phyloP scores from a whole-genome alignment of 768 basidiomycete species.

The Favolaschia claudopus region DNA sequence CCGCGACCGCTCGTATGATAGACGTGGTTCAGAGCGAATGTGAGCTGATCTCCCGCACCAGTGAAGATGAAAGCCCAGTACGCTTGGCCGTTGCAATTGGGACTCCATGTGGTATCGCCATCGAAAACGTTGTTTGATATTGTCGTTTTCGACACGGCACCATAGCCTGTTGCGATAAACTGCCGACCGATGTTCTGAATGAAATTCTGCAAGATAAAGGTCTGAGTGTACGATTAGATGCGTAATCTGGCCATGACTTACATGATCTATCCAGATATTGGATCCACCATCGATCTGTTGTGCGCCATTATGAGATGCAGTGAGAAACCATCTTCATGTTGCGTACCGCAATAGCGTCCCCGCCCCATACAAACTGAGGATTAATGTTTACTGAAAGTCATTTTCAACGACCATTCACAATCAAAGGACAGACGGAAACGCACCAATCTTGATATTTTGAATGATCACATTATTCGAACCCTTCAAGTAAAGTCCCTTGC shows the following conservation, averaged over 20 bases:
- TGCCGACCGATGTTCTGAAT: slow-evolving; percentile 35
- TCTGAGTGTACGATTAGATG: neutral
- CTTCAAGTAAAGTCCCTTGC: slow-evolving; percentile 28
- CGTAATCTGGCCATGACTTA: neutral
- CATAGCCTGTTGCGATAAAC: slow-evolving; percentile 35
- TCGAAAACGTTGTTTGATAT: slow-evolving; percentile 37
- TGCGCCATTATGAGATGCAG: no score
- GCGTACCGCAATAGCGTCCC: neutral
- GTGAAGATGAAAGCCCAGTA: slow-evolving; percentile 32
- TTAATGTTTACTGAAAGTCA: slow-evolving; percentile 30
- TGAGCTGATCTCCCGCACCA: slow-evolving; percentile 32
- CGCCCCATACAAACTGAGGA: slow-evolving; percentile 30
- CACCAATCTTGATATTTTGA: slow-evolving; percentile 29
- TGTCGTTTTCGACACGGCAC: slow-evolving; percentile 32
- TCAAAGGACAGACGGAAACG: neutral
- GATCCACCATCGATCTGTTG: slow-evolving; percentile 36
- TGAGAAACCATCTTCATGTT: neutral
- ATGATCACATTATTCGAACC: slow-evolving; percentile 36
- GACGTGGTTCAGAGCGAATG: slow-evolving; percentile 33
- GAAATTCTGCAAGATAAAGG: neutral
- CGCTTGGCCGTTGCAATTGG: slow-evolving; percentile 31
- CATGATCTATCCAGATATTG: slow-evolving; percentile 31
- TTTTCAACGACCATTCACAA: neutral
- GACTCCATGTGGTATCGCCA: slow-evolving; percentile 27
- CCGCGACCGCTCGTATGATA: slow-evolving; percentile 32